Conservation (phyloP, 805 yeast genomes). For the Cyberlindnera petersonii region DNA sequence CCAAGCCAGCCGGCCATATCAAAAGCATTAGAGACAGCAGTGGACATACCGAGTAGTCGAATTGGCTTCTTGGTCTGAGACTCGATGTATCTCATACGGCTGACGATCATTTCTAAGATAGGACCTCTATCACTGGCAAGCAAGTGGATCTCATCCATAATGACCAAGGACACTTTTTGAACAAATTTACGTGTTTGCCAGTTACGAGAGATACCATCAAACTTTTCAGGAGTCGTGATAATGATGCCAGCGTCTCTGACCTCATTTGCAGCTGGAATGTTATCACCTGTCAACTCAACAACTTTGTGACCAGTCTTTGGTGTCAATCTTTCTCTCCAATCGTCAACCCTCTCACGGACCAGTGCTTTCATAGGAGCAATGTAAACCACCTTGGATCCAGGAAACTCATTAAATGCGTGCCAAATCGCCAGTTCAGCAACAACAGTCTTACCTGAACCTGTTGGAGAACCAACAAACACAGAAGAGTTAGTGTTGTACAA, state of each 20-base stretch:
- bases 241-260: slow-evolving; percentile 79
- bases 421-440: slow-evolving; percentile 97
- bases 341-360: slow-evolving; percentile 95
- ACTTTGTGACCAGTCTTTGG: slow-evolving; percentile 87
- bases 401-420: slow-evolving; percentile 86
- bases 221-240: slow-evolving; percentile 93
- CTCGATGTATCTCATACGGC: slow-evolving; percentile 89
- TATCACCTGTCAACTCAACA: slow-evolving; percentile 89
- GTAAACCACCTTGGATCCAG: slow-evolving; percentile 86
- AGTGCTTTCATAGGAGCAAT: slow-evolving; percentile 92
- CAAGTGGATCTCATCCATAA: slow-evolving; percentile 95
- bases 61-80: slow-evolving; percentile 91
- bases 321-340: slow-evolving; percentile 69
- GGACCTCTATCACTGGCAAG: slow-evolving; percentile 98
- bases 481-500: slow-evolving; percentile 74
- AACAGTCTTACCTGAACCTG: slow-evolving; percentile 97
- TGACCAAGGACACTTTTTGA: slow-evolving; percentile 76
- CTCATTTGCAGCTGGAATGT: slow-evolving; percentile 81
- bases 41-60: slow-evolving; percentile 84
- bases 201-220: slow-evolving; percentile 97
- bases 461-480: slow-evolving; percentile 94
- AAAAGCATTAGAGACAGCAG: slow-evolving; percentile 86
- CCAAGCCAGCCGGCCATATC: slow-evolving; percentile 95
- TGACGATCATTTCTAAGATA: slow-evolving; percentile 90
- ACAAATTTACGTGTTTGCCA: slow-evolving; percentile 84